A percentile compares a stretch with the other conserved stretches of the same genome.
These are phyloP conservation scores for Picea abies DNA, from an alignment of 83 land plant genomes.

Conservation along the genomic window DNA sequence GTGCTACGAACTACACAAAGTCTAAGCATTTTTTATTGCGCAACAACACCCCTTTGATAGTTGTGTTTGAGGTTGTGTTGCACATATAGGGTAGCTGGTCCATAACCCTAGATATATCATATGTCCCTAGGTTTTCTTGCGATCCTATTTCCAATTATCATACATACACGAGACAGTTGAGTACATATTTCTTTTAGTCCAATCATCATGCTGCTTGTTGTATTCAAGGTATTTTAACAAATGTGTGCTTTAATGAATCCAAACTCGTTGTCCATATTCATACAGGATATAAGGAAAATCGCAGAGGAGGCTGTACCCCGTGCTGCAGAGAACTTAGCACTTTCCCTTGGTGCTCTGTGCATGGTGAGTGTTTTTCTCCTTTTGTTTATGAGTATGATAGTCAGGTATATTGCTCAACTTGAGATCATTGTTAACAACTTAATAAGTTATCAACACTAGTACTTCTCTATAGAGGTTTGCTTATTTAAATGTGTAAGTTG, in stretches of 20 bases:
- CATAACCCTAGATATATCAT: too few relatives aligned
- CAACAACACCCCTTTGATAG: too few relatives aligned
- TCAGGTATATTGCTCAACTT: not conserved
- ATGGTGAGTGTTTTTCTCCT: slow-evolving; percentile 35
- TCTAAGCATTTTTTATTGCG: too few relatives aligned
- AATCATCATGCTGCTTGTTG: not conserved
- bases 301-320: slow-evolving; percentile 65
- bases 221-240: not conserved
- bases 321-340: slow-evolving; percentile 57
- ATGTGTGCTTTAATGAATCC: not conserved
- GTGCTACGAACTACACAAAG: too few relatives aligned
- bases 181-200: not conserved
- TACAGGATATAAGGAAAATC: slow-evolving; percentile 35
- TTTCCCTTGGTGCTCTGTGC: slow-evolving; percentile 77
- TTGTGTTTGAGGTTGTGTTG: too few relatives aligned
- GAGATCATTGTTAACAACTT: too few relatives aligned
- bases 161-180: not conserved
- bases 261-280: not conserved
- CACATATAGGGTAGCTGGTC: too few relatives aligned
- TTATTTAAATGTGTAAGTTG: too few relatives aligned
- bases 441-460: too few relatives aligned
- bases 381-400: not conserved
- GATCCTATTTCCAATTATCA: not conserved
- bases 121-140: too few relatives aligned
- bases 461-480: too few relatives aligned